Evolutionary conservation across 345 rosid genomes (phyloP).

Genomic region (Eucalyptus sideroxylon): DNA sequence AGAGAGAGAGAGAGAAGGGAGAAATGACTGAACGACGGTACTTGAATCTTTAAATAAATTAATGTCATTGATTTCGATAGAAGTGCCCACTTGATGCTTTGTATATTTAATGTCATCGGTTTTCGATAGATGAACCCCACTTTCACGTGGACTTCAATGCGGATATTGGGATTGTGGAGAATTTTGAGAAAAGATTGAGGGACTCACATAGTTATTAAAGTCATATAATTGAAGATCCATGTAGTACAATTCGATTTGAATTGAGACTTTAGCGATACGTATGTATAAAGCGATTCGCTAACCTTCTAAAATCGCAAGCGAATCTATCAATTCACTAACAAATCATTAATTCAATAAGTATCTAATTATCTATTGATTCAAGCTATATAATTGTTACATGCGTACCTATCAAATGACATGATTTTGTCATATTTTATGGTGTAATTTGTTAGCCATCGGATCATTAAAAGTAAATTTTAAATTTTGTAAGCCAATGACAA

Average conservation of each 20-base stretch:
- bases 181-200: neutral
- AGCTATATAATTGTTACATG: neutral
- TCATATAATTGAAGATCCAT: neutral
- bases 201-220: neutral
- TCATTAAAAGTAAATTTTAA: neutral
- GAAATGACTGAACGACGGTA: neutral
- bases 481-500: neutral
- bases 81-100: neutral
- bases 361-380: neutral
- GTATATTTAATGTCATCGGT: neutral
- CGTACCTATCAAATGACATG: neutral
- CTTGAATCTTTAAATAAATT: neutral
- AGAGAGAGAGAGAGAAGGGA: neutral
- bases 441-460: neutral
- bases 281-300: rapidly evolving
- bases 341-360: neutral
- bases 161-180: neutral
- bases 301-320: neutral
- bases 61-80: neutral
- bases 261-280: neutral
- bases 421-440: neutral
- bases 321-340: neutral
- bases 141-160: neutral
- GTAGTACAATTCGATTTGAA: neutral
- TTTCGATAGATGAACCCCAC: neutral